Evolutionary conservation across 345 rosid genomes (phyloP).

Genomic region (Arabis alpina): DNA sequence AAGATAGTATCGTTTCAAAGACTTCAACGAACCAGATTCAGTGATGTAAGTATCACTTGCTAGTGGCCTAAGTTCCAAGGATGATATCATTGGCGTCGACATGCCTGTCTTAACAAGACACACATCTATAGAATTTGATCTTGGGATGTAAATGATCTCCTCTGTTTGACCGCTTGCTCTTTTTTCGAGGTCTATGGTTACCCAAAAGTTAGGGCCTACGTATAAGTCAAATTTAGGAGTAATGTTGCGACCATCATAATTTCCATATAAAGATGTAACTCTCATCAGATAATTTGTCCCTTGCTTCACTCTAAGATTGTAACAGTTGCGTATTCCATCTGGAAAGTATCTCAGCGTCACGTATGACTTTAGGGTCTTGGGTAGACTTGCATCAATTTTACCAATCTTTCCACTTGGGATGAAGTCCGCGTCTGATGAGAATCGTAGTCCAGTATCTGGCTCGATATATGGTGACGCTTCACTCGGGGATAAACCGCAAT

Average conservation of each 20-base stretch:
- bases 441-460: constrained; percentile 30
- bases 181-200: constrained; percentile 23
- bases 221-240: constrained; percentile 40
- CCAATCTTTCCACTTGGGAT: constrained; percentile 33
- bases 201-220: constrained; percentile 45
- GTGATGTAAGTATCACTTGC: constrained; percentile 10
- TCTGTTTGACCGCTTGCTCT: constrained; percentile 1
- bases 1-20: constrained; percentile 2
- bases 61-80: constrained; percentile 29
- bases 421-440: constrained; percentile 40
- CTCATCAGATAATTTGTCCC: constrained; percentile 44
- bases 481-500: constrained; percentile 42
- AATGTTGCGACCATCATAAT: constrained; percentile 33
- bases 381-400: neutral
- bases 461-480: constrained; percentile 34
- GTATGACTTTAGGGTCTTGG: constrained; percentile 8
- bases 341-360: constrained; percentile 45
- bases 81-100: constrained; percentile 29
- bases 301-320: constrained; percentile 31
- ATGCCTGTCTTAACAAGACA: constrained; percentile 48
- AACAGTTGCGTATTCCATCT: constrained; percentile 47
- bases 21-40: constrained; percentile 27
- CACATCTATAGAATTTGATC: constrained; percentile 17
- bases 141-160: constrained; percentile 43
- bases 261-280: constrained; percentile 36